phyloP scores from a whole-genome alignment of 2,329 filamentous ascomycete species.

The Cytospora piceae region DNA sequence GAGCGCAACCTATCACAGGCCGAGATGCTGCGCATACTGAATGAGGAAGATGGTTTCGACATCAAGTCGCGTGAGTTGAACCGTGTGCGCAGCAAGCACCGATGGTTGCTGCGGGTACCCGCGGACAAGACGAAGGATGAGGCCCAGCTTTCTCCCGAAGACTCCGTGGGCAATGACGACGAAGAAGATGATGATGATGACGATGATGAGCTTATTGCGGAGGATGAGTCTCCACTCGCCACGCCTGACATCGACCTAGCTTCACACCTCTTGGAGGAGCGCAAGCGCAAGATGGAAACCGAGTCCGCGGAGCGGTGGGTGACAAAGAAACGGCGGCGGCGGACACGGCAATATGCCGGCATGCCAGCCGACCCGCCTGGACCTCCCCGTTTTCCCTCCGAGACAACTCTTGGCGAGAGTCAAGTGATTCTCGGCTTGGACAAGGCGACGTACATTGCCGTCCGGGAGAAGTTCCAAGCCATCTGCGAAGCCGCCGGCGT shows the following conservation, averaged over 20 bases:
- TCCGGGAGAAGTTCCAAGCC: conserved; percentile 68
- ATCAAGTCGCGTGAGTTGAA: conserved; percentile 74
- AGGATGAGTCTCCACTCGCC: conserved; percentile 39
- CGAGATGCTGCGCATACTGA: conserved; percentile 73
- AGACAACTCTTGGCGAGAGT: conserved; percentile 80
- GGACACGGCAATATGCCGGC: conserved; percentile 70
- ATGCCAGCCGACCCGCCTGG: conserved; percentile 69
- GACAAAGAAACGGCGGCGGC: conserved; percentile 67
- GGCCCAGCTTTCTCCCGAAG: conserved; percentile 9
- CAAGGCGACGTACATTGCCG: conserved; percentile 62
- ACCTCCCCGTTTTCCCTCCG: conserved; percentile 76
- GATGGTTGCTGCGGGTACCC: conserved; percentile 66
- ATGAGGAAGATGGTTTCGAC: conserved; percentile 70
- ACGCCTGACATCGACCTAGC: conserved; percentile 34
- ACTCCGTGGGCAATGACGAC: background rate
- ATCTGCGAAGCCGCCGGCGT: conserved; percentile 72
- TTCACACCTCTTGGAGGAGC: conserved; percentile 56
- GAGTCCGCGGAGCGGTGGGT: conserved; percentile 67
- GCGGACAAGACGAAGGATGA: conserved; percentile 46
- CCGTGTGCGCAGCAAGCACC: conserved; percentile 69
- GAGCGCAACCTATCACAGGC: conserved; percentile 71
- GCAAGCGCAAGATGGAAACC: conserved; percentile 56
- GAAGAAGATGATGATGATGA: conserved; percentile 20
- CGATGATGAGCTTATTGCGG: conserved; percentile 7
- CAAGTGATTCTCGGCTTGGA: conserved; percentile 71